Percentiles rank a stretch among this genome's conserved stretches.
phyloP scores from a whole-genome alignment of 768 basidiomycete genomes.

The Tylopilus felleus region DNA sequence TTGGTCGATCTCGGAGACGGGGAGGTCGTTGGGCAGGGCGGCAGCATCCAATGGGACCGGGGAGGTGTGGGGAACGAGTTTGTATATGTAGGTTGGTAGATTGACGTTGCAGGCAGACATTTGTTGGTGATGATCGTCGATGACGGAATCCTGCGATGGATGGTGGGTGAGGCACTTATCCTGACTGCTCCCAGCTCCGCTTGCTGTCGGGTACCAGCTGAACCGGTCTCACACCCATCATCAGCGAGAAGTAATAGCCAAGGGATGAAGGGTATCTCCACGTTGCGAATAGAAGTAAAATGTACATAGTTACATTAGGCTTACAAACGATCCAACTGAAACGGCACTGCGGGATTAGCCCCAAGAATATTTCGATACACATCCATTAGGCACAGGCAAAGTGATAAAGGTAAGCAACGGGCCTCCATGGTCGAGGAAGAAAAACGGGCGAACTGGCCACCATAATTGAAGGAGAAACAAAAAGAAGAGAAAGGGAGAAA shows the following conservation, averaged over 20 bases:
- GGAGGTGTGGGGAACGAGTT: slow-evolving; percentile 46
- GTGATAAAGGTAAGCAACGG: slow-evolving; percentile 11
- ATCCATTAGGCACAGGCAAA: slow-evolving; percentile 18
- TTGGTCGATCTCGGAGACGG: slow-evolving; percentile 48
- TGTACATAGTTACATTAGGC: slow-evolving; percentile 25
- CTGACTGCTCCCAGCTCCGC: too few relatives aligned
- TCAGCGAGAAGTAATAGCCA: not conserved
- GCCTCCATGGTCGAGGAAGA: slow-evolving; percentile 4
- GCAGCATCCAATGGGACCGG: slow-evolving; percentile 32
- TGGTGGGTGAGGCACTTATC: too few relatives aligned
- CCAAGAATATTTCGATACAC: slow-evolving; percentile 14
- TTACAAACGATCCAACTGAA: slow-evolving; percentile 16
- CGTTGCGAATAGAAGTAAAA: slow-evolving; percentile 5
- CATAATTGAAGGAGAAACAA: slow-evolving; percentile 6
- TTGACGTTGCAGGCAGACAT: slow-evolving; percentile 3
- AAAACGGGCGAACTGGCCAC: slow-evolving; percentile 6
- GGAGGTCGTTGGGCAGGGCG: slow-evolving; percentile 43
- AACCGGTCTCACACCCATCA: not conserved
- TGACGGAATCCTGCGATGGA: too few relatives aligned
- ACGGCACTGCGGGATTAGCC: not conserved
- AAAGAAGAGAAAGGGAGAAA: slow-evolving; percentile 2
- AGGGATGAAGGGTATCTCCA: slow-evolving; percentile 29
- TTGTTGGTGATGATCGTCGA: not conserved
- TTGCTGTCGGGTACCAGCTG: not conserved
- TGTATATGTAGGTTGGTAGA: slow-evolving; percentile 56